Base-by-base conservation (phyloP, 2,329 filamentous ascomycete genomes). In the Triangularia setosa region DNA sequence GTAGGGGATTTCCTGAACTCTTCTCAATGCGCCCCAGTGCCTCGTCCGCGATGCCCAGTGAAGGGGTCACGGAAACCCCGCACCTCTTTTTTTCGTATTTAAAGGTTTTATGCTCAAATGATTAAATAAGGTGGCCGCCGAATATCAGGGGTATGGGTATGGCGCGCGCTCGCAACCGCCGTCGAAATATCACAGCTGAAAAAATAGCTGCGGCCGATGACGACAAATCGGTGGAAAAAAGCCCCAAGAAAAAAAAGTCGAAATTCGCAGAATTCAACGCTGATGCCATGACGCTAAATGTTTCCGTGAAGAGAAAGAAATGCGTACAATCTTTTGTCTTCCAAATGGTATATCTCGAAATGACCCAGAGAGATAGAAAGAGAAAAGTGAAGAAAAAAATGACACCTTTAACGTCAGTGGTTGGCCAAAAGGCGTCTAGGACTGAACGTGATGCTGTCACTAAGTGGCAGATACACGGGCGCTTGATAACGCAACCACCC, bases 211-310 rank as follows among this genome's bases (percentile, higher is more conserved):
- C 65, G 61, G 54, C 62, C 60, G 33, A 40, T 40, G 33, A 40
- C 33, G 33, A 40, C 33, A 40, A 40, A 40, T 57, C 64, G 63
- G 61, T 60, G 62, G 60, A 59, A 60, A 40, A 56, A 64, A 55
- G 63, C 64, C 52, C 60, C 58, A 56, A 56, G 60, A 65, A 64
- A 64, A 63, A 40, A 66, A 68, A 67, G 72, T 73, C 72, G 65
- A 70, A 69, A 73, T 69, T 74, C 74, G 69, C 68, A 69, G 72
- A 77, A 74, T 72, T 76, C 76, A 76, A 79, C 79, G 79, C 79
- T 80, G 76, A 80, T 80, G 79, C 79, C 78, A 78, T 79, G 76
- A 73, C 79, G 76, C 78, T 79, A 75, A 75, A 73, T 72, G 68
- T 71, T 69, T 68, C 71, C 65, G 68, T 60, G 60, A 68, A 68